phyloP scores from a whole-genome alignment of 2,329 filamentous ascomycete genomes.

The Xylaria hypoxylon region DNA sequence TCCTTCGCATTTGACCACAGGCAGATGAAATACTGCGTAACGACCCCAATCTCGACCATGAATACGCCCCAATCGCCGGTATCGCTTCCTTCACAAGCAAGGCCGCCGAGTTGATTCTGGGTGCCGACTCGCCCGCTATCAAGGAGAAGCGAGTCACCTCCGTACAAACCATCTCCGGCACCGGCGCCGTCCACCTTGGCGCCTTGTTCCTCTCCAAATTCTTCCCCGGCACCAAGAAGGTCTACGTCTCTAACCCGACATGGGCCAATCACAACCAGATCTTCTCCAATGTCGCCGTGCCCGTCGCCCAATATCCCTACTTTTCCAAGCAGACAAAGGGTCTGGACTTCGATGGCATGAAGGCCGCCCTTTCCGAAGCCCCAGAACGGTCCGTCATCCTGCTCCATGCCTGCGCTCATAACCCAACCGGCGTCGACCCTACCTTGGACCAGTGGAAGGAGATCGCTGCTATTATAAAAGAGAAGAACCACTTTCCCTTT shows the following conservation, averaged over 20 bases:
- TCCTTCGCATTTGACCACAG: conserved; percentile 59
- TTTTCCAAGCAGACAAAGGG: conserved; percentile 90
- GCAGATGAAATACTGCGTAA: conserved; percentile 89
- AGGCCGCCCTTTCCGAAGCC: conserved; percentile 74
- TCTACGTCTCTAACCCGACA: conserved; percentile 94
- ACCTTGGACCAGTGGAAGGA: conserved; percentile 95
- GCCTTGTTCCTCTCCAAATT: conserved; percentile 94
- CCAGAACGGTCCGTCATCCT: conserved; percentile 86
- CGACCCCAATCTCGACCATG: conserved; percentile 93
- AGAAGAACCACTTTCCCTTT: conserved; percentile 93
- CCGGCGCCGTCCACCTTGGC: conserved; percentile 92
- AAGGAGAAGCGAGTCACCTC: conserved; percentile 83
- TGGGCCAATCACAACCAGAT: conserved; percentile 99
- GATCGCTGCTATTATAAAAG: conserved; percentile 80
- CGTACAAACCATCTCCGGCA: conserved; percentile 96
- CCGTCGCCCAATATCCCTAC: conserved; percentile 89
- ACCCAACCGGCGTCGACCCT: conserved; percentile 96
- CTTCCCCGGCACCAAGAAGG: conserved; percentile 78
- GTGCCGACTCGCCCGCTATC: conserved; percentile 82
- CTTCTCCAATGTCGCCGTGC: conserved; percentile 88
- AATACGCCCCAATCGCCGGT: conserved; percentile 97
- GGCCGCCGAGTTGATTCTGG: conserved; percentile 90
- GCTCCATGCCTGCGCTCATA: conserved; percentile 96
- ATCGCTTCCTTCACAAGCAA: conserved; percentile 86
- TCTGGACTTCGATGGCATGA: conserved; percentile 92